Conservation (phyloP, 2,329 filamentous ascomycete species). For the Scleromitrula shiraiana region DNA sequence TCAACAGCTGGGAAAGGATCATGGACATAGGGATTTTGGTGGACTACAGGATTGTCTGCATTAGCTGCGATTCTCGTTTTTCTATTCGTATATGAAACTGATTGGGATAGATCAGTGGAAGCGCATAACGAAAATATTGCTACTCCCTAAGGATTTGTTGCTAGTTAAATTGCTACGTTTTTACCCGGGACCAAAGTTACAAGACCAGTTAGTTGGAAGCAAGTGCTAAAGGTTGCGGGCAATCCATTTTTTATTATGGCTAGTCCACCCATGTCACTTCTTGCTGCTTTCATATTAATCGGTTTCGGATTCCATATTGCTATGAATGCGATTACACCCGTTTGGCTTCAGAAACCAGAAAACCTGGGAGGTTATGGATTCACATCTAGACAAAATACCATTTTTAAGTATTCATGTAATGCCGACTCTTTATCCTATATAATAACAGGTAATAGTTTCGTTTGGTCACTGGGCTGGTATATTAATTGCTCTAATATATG, state of each 20-base stretch:
- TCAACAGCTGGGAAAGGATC: slow-evolving; percentile 25
- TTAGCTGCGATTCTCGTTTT: slow-evolving; percentile 31
- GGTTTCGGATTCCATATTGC: slow-evolving; percentile 23
- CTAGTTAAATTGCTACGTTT: slow-evolving; percentile 12
- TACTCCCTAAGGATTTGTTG: slow-evolving; percentile 19
- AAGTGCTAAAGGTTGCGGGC: slow-evolving; percentile 13
- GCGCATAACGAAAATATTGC: slow-evolving; percentile 14
- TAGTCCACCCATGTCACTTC: slow-evolving; percentile 33
- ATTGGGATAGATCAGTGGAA: slow-evolving; percentile 26
- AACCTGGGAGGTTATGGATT: slow-evolving; percentile 36
- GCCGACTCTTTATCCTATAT: background rate
- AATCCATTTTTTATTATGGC: slow-evolving; percentile 25
- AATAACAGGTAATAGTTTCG: slow-evolving; percentile 24
- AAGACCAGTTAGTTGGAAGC: background rate
- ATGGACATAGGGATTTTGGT: slow-evolving; percentile 36
- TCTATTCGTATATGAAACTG: slow-evolving; percentile 34
- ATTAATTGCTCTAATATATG: slow-evolving; percentile 31
- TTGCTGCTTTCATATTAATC: slow-evolving; percentile 29
- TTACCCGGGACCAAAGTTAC: slow-evolving; percentile 14
- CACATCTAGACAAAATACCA: slow-evolving; percentile 33
- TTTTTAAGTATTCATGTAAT: slow-evolving; percentile 14
- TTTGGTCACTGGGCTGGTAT: slow-evolving; percentile 37
- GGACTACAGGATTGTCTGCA: slow-evolving; percentile 32
- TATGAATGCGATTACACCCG: slow-evolving; percentile 17
- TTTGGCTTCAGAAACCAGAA: slow-evolving; percentile 33